Base-by-base conservation (phyloP, 352 stramenopile species). In the Plasmopara muralis region DNA sequence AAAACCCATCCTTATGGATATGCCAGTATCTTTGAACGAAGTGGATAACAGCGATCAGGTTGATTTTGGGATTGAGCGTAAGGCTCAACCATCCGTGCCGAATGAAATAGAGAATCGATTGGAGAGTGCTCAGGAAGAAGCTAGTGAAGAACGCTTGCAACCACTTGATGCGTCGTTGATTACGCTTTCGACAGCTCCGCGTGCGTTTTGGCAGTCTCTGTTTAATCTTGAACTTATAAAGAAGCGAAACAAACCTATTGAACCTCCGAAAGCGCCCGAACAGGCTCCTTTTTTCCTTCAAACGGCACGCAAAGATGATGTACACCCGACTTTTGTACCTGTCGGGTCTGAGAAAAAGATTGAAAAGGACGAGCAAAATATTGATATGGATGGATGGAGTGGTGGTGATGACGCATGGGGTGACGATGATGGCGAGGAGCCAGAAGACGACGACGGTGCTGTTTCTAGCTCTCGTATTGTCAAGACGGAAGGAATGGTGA, bases 221-320 rank as follows among this genome's bases (percentile, higher is more conserved):
- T 95, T 95, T 62, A 78, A 96, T 42, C 72, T 97, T 37, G 93
- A 98, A 57, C 69, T 98, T 31, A 96, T 98, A 53, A 97, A 97
- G 62, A 85, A 97, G 64, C 76, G 95, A 20, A 98, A 98, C 72
- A 98, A 98, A 61, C 93, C 95, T 7, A 95, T 90, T 20, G 89
- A 97, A 54, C 80, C 95, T 13, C 93, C 92, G 0, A 96, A 98
- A 66, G 96, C 95, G 12, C 93, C 93, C 4, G 89, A 95, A 43
- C 80, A 90, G 50, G 95, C 95, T 35, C 95, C 95, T 37, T 98
- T 98, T 75, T 98, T 98, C 65, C 74, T 98, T 33, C 91, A 96
- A 61, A 97, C 88, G 45, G 69, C 80, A 15, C 74, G 82, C 18
- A 92, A 87, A 55, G 78, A 92, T 54, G 74, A 83, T 15, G 79